These are phyloP conservation scores for Pseudotsuga menziesii DNA, from an alignment of 75 land plant species.

Conservation along the genomic window DNA sequence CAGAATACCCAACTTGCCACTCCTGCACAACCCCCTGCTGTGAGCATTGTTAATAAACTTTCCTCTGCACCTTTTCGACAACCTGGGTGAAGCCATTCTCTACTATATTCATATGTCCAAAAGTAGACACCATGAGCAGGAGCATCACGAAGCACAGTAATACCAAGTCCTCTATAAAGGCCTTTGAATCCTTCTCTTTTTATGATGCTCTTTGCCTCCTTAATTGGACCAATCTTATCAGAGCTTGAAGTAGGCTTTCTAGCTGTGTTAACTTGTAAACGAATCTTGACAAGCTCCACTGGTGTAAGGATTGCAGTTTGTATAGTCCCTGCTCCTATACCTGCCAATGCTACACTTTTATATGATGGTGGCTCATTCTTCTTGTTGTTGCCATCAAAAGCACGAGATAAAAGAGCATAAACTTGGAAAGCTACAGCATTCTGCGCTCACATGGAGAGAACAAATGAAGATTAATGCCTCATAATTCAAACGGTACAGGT, in stretches of 20 bases:
- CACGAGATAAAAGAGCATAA: constrained; percentile 72
- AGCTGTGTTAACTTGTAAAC: constrained; percentile 52
- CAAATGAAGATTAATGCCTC: background rate
- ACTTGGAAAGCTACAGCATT: constrained; percentile 91
- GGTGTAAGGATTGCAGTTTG: constrained; percentile 77
- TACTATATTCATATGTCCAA: constrained; percentile 75
- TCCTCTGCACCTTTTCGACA: constrained; percentile 76
- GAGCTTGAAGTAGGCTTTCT: background rate
- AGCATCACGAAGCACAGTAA: constrained; percentile 84
- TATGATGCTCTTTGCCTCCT: constrained; percentile 47
- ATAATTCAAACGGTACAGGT: background rate
- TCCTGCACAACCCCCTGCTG: constrained; percentile 93
- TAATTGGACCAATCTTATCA: constrained; percentile 45
- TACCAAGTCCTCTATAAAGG: constrained; percentile 70
- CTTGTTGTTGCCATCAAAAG: constrained; percentile 23
- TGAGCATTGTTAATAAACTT: constrained; percentile 68
- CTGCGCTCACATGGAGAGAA: constrained; percentile 32
- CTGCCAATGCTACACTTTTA: constrained; percentile 71
- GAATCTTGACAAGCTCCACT: constrained; percentile 87
- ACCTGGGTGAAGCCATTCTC: constrained; percentile 90
- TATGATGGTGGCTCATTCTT: constrained; percentile 71
- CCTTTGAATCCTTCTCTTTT: constrained; percentile 68
- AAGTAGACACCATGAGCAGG: constrained; percentile 90
- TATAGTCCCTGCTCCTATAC: constrained; percentile 77
- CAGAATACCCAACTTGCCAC: constrained; percentile 93